Conservation (phyloP, 2,329 filamentous ascomycete species). For the Coniella lustricola region DNA sequence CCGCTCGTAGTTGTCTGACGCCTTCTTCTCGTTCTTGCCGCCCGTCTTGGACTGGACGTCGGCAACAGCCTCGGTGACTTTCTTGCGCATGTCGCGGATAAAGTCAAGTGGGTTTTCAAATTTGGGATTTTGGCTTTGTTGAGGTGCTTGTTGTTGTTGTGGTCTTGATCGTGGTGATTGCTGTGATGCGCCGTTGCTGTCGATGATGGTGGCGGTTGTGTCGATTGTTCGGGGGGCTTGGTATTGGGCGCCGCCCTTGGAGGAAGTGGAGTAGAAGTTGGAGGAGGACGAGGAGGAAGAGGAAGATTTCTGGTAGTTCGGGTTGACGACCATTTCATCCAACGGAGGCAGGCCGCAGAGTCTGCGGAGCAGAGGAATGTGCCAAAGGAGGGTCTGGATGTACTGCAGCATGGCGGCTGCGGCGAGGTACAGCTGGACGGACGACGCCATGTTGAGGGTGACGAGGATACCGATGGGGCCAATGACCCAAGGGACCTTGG, state of each 20-base stretch:
- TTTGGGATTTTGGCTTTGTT: not conserved
- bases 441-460: conserved; percentile 39
- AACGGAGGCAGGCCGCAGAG: conserved; percentile 31
- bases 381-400: conserved; percentile 38
- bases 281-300: conserved; percentile 2
- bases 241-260: conserved; percentile 18
- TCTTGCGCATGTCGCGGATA: not conserved
- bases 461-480: conserved; percentile 30
- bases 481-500: conserved; percentile 28
- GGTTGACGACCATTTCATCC: not conserved
- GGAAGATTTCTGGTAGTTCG: not conserved
- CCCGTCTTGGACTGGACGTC: not conserved
- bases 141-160: too few relatives aligned
- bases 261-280: not conserved
- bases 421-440: conserved; percentile 58
- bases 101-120: conserved; percentile 6
- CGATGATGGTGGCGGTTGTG: too few relatives aligned
- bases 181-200: too few relatives aligned
- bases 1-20: conserved; percentile 1
- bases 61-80: not conserved
- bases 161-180: too few relatives aligned
- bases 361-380: conserved; percentile 30
- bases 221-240: conserved; percentile 26
- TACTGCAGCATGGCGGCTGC: conserved; percentile 30
- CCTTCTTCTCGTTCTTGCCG: not conserved